phyloP scores from a whole-genome alignment of 1,284 basidiomycete species.

The Sporisorium exsertum region DNA sequence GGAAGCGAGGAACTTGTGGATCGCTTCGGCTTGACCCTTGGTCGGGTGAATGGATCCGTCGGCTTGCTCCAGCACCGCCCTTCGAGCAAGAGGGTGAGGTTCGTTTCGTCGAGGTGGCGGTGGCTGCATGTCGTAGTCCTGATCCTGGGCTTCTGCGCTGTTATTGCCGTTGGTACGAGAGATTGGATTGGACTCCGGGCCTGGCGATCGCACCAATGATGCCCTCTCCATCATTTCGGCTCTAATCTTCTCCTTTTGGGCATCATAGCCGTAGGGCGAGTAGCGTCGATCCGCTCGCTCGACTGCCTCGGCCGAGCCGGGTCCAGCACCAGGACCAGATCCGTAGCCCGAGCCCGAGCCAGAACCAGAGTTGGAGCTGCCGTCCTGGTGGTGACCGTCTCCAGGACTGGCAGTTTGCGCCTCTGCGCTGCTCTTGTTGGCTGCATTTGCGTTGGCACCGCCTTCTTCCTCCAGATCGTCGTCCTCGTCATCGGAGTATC shows the following conservation, averaged over 20 bases:
- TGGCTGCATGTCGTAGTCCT: slow-evolving; percentile 35
- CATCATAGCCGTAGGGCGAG: slow-evolving; percentile 48
- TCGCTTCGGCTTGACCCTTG: slow-evolving; percentile 36
- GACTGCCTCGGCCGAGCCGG: slow-evolving; percentile 19
- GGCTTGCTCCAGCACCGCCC: slow-evolving; percentile 12
- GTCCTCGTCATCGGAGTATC: slow-evolving; percentile 63
- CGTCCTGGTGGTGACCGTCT: slow-evolving; percentile 23
- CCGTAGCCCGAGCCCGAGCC: slow-evolving; percentile 33
- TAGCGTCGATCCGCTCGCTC: slow-evolving; percentile 28
- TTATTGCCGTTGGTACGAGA: neutral
- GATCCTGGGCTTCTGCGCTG: slow-evolving; percentile 7
- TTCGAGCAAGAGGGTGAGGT: slow-evolving; percentile 38
- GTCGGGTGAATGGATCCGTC: slow-evolving; percentile 37
- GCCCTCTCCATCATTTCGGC: slow-evolving; percentile 51
- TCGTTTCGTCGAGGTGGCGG: slow-evolving; percentile 44
- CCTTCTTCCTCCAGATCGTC: slow-evolving; percentile 44
- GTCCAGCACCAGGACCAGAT: slow-evolving; percentile 20
- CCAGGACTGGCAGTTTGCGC: slow-evolving; percentile 27
- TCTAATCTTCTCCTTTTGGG: slow-evolving; percentile 37
- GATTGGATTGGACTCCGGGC: slow-evolving; percentile 13
- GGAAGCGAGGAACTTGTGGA: slow-evolving; percentile 47
- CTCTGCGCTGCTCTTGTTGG: slow-evolving; percentile 24
- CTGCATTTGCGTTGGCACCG: slow-evolving; percentile 7
- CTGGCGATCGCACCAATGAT: slow-evolving; percentile 45
- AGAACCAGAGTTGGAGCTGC: slow-evolving; percentile 37